Conservation (phyloP, 352 stramenopile species). For the Aphanomyces cochlioides region DNA sequence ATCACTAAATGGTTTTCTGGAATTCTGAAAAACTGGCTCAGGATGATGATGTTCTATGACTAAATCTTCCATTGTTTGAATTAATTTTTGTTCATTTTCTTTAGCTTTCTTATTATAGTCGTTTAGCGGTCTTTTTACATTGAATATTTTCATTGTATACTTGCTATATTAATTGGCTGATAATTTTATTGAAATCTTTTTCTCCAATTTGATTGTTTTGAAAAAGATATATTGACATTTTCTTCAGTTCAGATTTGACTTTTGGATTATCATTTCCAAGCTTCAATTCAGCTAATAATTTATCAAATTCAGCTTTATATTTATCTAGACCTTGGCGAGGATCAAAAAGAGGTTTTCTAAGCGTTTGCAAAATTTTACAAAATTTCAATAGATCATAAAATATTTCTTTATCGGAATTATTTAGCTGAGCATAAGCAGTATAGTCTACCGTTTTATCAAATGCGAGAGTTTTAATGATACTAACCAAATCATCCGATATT, state of each 20-base stretch:
- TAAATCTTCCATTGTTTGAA: not conserved
- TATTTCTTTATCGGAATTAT: not conserved
- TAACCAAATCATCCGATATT: not conserved
- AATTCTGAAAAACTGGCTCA: too few species aligned
- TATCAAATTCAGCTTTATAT: slow-evolving; percentile 7
- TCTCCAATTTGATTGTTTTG: not conserved
- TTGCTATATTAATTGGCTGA: not conserved
- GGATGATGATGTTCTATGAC: not conserved
- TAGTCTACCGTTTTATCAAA: too few species aligned
- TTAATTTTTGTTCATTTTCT: slow-evolving; percentile 9
- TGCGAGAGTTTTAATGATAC: too few species aligned
- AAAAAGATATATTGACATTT: not conserved
- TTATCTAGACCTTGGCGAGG: not conserved
- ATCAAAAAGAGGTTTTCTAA: too few species aligned
- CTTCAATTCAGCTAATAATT: not conserved
- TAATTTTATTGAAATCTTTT: not conserved
- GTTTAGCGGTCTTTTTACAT: too few species aligned
- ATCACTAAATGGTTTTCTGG: too few species aligned
- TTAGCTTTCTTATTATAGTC: not conserved
- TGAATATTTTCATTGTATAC: not conserved
- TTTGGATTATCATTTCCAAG: not conserved
- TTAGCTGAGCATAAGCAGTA: not conserved
- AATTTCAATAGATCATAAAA: not conserved
- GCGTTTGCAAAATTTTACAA: too few species aligned
- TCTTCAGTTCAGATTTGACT: not conserved